Percentiles rank a stretch among this genome's conserved stretches.
Conservation (phyloP, 352 stramenopile species). For the Phytophthora fragariaefolia region DNA sequence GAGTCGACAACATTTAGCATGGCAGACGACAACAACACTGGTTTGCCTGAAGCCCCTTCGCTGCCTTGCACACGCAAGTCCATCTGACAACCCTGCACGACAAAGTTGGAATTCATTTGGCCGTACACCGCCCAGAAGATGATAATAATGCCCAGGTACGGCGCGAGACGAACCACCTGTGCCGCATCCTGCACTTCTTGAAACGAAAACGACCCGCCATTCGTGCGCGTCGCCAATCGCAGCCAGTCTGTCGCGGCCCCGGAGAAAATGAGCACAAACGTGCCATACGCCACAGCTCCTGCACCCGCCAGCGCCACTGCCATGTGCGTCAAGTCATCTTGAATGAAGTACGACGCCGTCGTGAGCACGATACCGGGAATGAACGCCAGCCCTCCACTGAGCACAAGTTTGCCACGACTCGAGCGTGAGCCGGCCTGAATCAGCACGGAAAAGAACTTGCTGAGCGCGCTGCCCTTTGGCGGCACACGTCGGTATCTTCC, state of each 20-base stretch:
- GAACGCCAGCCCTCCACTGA: conserved; percentile 77
- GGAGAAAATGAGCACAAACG: conserved; percentile 69
- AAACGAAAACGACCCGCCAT: conserved; percentile 60
- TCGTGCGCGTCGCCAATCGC: conserved; percentile 45
- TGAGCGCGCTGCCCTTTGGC: conserved; percentile 80
- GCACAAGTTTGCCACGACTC: conserved; percentile 67
- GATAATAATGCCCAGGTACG: conserved; percentile 86
- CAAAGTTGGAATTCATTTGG: conserved; percentile 87
- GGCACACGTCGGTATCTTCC: conserved; percentile 68
- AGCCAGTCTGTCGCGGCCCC: conserved; percentile 74
- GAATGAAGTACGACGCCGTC: conserved; percentile 82
- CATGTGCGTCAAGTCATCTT: conserved; percentile 64
- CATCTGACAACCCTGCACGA: conserved; percentile 92
- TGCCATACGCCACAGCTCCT: conserved; percentile 68
- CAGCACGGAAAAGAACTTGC: conserved; percentile 75
- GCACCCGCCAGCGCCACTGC: conserved; percentile 61
- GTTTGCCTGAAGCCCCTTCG: conserved; percentile 21
- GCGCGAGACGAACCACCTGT: conserved; percentile 81
- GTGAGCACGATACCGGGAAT: conserved; percentile 78
- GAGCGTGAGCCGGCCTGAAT: conserved; percentile 64
- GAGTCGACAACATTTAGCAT: conserved; percentile 91
- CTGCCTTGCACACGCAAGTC: conserved; percentile 72
- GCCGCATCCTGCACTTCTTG: conserved; percentile 73
- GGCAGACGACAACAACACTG: conserved; percentile 79
- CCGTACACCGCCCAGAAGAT: conserved; percentile 89